A percentile compares a stretch with the other conserved stretches of the same genome.
phyloP scores from a whole-genome alignment of 2,329 filamentous ascomycete species.

The Tolypocladium inflatum region DNA sequence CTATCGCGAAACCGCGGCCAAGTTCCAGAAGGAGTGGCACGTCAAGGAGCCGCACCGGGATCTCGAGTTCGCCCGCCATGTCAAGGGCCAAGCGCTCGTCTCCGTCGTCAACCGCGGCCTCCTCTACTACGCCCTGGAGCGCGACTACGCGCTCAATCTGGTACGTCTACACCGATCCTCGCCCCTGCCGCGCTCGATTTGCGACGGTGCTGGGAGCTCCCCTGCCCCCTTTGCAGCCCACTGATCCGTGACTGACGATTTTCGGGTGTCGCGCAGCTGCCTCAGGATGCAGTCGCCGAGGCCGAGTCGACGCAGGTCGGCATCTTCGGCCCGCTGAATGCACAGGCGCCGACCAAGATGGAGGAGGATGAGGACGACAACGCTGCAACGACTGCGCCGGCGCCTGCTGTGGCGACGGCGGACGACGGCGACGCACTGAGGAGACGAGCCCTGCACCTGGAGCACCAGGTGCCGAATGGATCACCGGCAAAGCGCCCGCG shows the following conservation, averaged over 20 bases:
- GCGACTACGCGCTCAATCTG: constrained; percentile 39
- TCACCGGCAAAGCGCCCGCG: constrained; percentile 50
- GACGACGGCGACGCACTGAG: constrained; percentile 33
- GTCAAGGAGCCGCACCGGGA: constrained; percentile 51
- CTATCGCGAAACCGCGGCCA: constrained; percentile 58
- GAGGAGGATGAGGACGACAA: constrained; percentile 27
- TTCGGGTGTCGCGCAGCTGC: constrained; percentile 28
- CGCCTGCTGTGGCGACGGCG: constrained; percentile 2
- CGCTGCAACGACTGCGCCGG: constrained; percentile 8
- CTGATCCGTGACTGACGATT: background rate
- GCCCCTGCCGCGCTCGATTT: background rate
- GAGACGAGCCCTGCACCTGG: constrained; percentile 37
- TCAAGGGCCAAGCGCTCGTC: constrained; percentile 55
- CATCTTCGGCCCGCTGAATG: constrained; percentile 47
- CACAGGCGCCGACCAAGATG: constrained; percentile 31
- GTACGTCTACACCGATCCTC: constrained; percentile 25
- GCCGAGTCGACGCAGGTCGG: constrained; percentile 38
- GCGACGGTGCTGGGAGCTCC: background rate
- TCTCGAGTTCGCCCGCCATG: constrained; percentile 54
- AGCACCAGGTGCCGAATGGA: constrained; percentile 36
- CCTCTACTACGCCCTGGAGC: constrained; percentile 49
- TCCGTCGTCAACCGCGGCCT: constrained; percentile 55
- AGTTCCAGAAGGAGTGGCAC: constrained; percentile 61
- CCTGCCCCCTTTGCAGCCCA: background rate
- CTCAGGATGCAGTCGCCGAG: constrained; percentile 36